Evolutionary conservation across 1,284 basidiomycete species (phyloP).

Genomic region (Cryptococcus sp.): DNA sequence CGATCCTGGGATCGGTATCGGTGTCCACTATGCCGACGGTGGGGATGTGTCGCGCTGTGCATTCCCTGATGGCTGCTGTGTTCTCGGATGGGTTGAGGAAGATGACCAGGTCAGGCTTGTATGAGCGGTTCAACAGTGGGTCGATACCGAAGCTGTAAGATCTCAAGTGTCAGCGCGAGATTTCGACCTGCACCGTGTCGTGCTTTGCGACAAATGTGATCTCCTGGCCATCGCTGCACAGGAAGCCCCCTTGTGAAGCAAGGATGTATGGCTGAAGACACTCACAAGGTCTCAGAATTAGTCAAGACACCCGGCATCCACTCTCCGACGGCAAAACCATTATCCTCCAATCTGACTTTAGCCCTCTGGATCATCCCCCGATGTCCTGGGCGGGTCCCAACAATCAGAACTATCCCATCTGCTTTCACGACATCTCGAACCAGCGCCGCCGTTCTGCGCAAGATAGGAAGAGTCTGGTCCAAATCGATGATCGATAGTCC

Average conservation of each 20-base stretch:
- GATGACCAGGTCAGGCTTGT: conserved; percentile 82
- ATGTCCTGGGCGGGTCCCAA: conserved; percentile 81
- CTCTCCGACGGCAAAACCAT: conserved; percentile 78
- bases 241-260: not conserved
- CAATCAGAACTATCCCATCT: conserved; percentile 85
- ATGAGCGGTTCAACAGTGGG: conserved; percentile 61
- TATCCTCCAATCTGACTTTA: conserved; percentile 70
- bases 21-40: conserved; percentile 91
- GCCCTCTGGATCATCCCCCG: conserved; percentile 76
- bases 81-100: conserved; percentile 87
- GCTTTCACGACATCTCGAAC: conserved; percentile 77
- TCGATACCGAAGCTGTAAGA: conserved; percentile 62
- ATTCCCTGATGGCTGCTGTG: conserved; percentile 80
- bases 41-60: conserved; percentile 77
- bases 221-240: not conserved
- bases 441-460: conserved; percentile 85
- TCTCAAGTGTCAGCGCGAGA: conserved; percentile 5
- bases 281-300: conserved; percentile 73
- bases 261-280: conserved; percentile 2
- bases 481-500: conserved; percentile 93
- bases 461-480: conserved; percentile 86
- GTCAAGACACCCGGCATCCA: conserved; percentile 96
- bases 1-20: conserved; percentile 91
- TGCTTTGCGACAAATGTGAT: not conserved
- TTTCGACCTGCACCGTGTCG: not conserved